phyloP scores from a whole-genome alignment of 129 eudicot genomes.

The Mikania micrantha region DNA sequence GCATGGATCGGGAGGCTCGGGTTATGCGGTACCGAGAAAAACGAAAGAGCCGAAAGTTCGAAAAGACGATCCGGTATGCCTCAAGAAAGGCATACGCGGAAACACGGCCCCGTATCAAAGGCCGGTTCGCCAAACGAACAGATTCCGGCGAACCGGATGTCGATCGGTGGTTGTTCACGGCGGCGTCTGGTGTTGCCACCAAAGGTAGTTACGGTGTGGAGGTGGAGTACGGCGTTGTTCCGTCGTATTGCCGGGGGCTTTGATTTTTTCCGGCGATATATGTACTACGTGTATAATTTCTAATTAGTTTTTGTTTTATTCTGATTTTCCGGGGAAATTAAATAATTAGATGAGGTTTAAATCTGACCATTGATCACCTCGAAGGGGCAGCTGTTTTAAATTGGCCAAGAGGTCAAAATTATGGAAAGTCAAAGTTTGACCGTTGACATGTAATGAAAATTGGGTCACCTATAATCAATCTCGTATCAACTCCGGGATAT shows the following conservation, averaged over 20 bases:
- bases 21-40: constrained; percentile 83
- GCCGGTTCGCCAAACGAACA: constrained; percentile 70
- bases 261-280: constrained; percentile 6
- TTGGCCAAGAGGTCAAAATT: constrained; percentile 5
- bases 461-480: constrained; percentile 9
- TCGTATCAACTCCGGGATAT: neutral
- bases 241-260: constrained; percentile 37
- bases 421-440: constrained; percentile 9
- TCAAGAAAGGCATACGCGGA: constrained; percentile 89
- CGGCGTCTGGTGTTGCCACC: constrained; percentile 20
- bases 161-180: constrained; percentile 39
- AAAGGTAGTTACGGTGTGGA: constrained; percentile 17
- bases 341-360: constrained; percentile 8
- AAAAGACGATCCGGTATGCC: constrained; percentile 83
- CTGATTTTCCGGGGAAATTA: constrained; percentile 9
- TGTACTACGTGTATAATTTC: constrained; percentile 18
- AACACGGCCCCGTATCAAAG: constrained; percentile 75
- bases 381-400: constrained; percentile 7
- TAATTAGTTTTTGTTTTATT: constrained; percentile 11
- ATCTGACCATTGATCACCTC: constrained; percentile 12
- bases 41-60: constrained; percentile 79
- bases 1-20: constrained; percentile 70
- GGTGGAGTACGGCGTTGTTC: constrained; percentile 58
- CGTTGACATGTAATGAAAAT: neutral
- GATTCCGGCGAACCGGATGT: constrained; percentile 31